Evolutionary conservation across 345 rosid genomes (phyloP).

Genomic region (Moricandia moricandioides): DNA sequence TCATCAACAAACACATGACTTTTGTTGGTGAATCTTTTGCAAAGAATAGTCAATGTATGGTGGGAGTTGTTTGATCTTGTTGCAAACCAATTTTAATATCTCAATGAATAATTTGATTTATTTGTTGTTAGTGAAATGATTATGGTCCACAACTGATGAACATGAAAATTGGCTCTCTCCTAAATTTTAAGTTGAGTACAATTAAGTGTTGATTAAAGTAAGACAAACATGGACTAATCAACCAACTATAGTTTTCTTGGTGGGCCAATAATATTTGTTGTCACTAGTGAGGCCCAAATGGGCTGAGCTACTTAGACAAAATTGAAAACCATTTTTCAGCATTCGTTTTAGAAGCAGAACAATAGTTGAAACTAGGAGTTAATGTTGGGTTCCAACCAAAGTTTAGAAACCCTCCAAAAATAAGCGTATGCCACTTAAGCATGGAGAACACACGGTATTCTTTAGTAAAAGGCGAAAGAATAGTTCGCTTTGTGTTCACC

Average conservation of each 20-base stretch:
- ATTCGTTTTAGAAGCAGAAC: too few species aligned
- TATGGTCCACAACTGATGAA: not conserved
- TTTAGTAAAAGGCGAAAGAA: slow-evolving; percentile 43
- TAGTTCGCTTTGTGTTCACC: slow-evolving; percentile 38
- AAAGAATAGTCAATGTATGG: not conserved
- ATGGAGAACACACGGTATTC: slow-evolving; percentile 37
- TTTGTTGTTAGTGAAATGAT: not conserved
- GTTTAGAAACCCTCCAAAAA: slow-evolving; percentile 36
- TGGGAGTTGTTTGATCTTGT: not conserved
- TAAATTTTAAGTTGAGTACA: not conserved
- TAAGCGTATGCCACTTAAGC: slow-evolving; percentile 30
- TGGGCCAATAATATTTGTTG: too few species aligned
- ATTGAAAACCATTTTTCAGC: too few species aligned
- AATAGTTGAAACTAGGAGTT: not conserved
- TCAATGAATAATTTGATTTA: not conserved
- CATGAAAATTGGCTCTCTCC: not conserved
- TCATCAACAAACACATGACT: not conserved
- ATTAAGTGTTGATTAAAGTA: not conserved
- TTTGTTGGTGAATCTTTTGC: not conserved
- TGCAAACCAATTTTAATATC: not conserved
- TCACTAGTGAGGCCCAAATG: too few species aligned
- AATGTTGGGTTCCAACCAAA: not conserved
- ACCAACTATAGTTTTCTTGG: too few species aligned
- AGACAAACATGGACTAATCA: not conserved
- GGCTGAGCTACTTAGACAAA: too few species aligned